Evolutionary conservation across 106 monocot genomes (phyloP), one percentile per base, ranked within the genome.

Genomic region (Allium fistulosum): DNA sequence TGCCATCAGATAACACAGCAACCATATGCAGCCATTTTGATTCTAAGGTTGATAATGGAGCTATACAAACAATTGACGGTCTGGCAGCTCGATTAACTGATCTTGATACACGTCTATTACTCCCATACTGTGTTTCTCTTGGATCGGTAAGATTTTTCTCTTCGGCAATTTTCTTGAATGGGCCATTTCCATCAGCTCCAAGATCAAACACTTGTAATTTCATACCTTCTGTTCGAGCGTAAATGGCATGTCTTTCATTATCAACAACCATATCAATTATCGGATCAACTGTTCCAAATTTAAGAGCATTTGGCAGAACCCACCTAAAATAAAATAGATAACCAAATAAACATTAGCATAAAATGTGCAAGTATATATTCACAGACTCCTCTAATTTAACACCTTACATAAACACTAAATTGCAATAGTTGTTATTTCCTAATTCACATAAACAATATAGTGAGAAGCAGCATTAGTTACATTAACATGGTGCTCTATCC

Each of bases 1-100:
- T 97, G 56, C 97, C 97, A 85, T 97, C 97, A 65, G 97, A 97
- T 53, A 97, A 73, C 67, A 97, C 82, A 65, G 77, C 89, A 64
- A 92, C 84, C 67, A 90, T 55, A 49, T 97, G 86, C 45, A 97
- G 72, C 77, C 80, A 83, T 79, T 85, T 97, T 76, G 97, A 97
- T 77, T 97, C 97, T 37, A 83, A 10, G 22, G 66, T 70, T 9
- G 97, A 84, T 57, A 97, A 73, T 59, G 97, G 92, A 17, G 89
- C 70, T 63, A 97, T 79, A 74, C 70, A 84, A 68, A 77, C 74
- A 71, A 97, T 87, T 55, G 92, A 84, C 71, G 89, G 78, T 77
- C 82, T 92, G 57, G 82, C 58, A 59, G 72, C 72, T 10, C 83
- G 81, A 57, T 78, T 11, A 66, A 45, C 62, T 76, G 73, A 58